A percentile compares a stretch with the other conserved stretches of the same genome.
Evolutionary conservation across 768 basidiomycete species (phyloP).

Genomic region (Leccinum disarticulatum): DNA sequence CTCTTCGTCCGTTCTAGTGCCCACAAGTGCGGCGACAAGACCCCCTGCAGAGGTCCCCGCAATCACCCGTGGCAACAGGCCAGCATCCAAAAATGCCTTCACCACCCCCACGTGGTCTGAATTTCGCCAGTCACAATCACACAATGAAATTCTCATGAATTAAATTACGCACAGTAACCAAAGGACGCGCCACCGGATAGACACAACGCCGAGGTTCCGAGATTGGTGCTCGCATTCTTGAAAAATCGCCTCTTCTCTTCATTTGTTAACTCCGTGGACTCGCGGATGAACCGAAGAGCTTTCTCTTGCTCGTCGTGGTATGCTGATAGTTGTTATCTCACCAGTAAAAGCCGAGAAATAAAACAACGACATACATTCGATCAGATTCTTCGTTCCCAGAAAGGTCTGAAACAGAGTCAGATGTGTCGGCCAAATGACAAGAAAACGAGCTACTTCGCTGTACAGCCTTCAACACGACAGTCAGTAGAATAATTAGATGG

Average conservation of each 20-base stretch:
- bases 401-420: constrained; percentile 62
- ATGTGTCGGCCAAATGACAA: constrained; percentile 2
- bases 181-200: constrained; percentile 95
- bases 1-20: constrained; percentile 91
- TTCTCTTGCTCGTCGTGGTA: constrained; percentile 79
- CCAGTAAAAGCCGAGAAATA: neutral
- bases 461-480: constrained; percentile 59
- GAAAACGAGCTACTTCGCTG: constrained; percentile 59
- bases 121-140: constrained; percentile 4
- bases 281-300: constrained; percentile 74
- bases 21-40: constrained; percentile 70
- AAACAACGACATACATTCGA: constrained; percentile 62
- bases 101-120: constrained; percentile 88
- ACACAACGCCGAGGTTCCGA: constrained; percentile 90
- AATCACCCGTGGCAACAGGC: constrained; percentile 85
- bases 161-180: constrained; percentile 74
- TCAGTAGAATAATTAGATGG: constrained; percentile 4
- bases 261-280: constrained; percentile 65
- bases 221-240: constrained; percentile 82
- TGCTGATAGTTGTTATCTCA: constrained; percentile 42
- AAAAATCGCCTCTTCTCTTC: constrained; percentile 95
- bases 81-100: constrained; percentile 86
- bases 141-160: neutral
- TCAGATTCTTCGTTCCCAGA: constrained; percentile 84
- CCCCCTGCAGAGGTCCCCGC: constrained; percentile 95